Evolutionary conservation across 2,329 filamentous ascomycete species (phyloP), one percentile per base, ranked within the genome.

Genomic region (Fusarium pilosicola): DNA sequence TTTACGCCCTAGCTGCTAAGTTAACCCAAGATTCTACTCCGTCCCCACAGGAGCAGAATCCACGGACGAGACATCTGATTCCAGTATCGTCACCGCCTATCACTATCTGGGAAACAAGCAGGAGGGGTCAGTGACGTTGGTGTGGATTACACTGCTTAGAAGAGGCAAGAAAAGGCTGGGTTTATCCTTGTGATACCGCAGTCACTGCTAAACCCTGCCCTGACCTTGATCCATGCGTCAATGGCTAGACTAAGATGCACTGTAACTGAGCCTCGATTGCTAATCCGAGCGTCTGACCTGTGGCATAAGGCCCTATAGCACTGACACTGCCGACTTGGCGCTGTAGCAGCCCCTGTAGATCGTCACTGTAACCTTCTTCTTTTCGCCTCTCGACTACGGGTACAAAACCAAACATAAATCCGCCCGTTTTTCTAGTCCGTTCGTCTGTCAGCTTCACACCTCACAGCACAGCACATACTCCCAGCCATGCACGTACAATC

Each of bases 371-470:
- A 30, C 51, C 26, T 42, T 55, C 24, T 42, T 28, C n/a, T 54
- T 39, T 54, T 62, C 7, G 18, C 34, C 38, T 24, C 58, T 30
- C 12, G 41, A 26, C 44, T 71, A 9, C 30, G 30, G 30, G 48
- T 51, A 73, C 71, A 73, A 74, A 74, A 71, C 55, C 38, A 74
- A 68, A 52, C 66, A 42, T 26, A 54, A 45, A 58, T 67, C 70
- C 71, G 41, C 52, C 45, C 26, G 14, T 30, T 30, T 30, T 30
- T 17, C 26, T 30, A 30, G 45, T 48, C 20, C 8, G 45, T 30
- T 22, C 26, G 45, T 30, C 26, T 30, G 26, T 48, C 45, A 48
- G 26, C 6, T 7, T 48, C 39, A 42, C 65, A 36, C 32, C 34
- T 39, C 46, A 59, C 38, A 49, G 56, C 56, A 49, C 34, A 44